These are phyloP conservation scores for Mycosphaerella sp. DNA, from an alignment of 2,329 filamentous ascomycete genomes.

Conservation along the genomic window DNA sequence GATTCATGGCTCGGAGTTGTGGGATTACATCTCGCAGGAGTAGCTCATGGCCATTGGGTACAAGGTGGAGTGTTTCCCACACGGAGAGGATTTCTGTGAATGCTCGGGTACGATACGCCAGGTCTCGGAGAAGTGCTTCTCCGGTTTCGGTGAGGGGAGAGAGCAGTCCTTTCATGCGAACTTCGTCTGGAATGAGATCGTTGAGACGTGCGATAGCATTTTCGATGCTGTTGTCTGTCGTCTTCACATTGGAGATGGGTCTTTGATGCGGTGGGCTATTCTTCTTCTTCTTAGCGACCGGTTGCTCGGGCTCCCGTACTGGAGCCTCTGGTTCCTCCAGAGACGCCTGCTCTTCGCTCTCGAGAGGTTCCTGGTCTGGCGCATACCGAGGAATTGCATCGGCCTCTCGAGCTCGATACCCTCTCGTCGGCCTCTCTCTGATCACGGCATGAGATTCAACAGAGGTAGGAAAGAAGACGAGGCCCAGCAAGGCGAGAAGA, in stretches of 20 bases:
- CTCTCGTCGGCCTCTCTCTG: background rate
- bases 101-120: slow-evolving; percentile 13
- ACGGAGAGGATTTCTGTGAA: slow-evolving; percentile 15
- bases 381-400: background rate
- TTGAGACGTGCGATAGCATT: slow-evolving; percentile 6
- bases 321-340: background rate
- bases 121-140: slow-evolving; percentile 15
- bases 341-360: background rate
- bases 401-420: background rate
- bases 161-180: slow-evolving; percentile 12
- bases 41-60: background rate
- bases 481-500: background rate
- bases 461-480: background rate
- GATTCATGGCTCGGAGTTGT: slow-evolving; percentile 6
- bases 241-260: background rate
- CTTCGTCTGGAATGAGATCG: slow-evolving; percentile 7
- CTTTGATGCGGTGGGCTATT: background rate
- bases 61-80: slow-evolving; percentile 17
- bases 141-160: slow-evolving; percentile 15
- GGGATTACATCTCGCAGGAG: slow-evolving; percentile 10
- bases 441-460: background rate
- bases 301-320: background rate
- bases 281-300: background rate
- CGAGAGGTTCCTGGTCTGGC: background rate
- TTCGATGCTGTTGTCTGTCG: background rate